Percentiles rank a stretch among this genome's conserved stretches.
Conservation (phyloP, 495 filamentous ascomycete genomes). For the Aspergillus sclerotioniger region DNA sequence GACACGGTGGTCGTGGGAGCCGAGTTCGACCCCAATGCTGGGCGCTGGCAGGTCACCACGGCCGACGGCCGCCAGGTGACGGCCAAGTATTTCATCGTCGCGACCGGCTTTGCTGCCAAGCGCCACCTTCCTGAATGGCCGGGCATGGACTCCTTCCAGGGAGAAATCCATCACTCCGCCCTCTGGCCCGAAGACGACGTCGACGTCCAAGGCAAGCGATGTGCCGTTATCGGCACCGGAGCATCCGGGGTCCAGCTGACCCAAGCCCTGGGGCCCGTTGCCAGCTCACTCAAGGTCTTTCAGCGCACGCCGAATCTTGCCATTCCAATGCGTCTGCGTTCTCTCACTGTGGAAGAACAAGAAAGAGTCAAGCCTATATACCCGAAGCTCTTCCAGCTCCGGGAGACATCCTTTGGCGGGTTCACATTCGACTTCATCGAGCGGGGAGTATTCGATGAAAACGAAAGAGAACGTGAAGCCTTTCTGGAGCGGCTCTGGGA, state of each 20-base stretch:
- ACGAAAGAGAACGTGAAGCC: constrained; percentile 45
- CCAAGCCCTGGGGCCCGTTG: constrained; percentile 44
- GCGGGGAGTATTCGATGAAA: constrained; percentile 44
- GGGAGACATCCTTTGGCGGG: constrained; percentile 47
- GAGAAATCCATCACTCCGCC: constrained; percentile 53
- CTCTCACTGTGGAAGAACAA: constrained; percentile 45
- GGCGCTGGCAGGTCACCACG: constrained; percentile 28
- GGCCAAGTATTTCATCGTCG: constrained; percentile 33
- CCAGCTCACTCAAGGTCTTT: constrained; percentile 43
- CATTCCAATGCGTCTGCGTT: constrained; percentile 50
- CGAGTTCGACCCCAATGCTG: constrained; percentile 37
- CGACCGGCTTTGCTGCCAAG: constrained; percentile 19
- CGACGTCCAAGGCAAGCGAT: constrained; percentile 47
- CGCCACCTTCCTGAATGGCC: constrained; percentile 45
- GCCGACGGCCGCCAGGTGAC: constrained; percentile 17
- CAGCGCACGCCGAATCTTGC: constrained; percentile 55
- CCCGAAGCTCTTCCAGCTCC: constrained; percentile 40
- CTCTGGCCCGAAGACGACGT: constrained; percentile 56
- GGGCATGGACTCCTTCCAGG: constrained; percentile 54
- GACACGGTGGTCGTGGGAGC: constrained; percentile 44
- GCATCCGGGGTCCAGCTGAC: constrained; percentile 57
- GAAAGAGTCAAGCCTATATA: constrained; percentile 41
- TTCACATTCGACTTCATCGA: constrained; percentile 43
- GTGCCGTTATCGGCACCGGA: constrained; percentile 60
- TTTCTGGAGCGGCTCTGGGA: constrained; percentile 47